Conservation (phyloP, 768 basidiomycete genomes). For the Phaeotremella skinneri region DNA sequence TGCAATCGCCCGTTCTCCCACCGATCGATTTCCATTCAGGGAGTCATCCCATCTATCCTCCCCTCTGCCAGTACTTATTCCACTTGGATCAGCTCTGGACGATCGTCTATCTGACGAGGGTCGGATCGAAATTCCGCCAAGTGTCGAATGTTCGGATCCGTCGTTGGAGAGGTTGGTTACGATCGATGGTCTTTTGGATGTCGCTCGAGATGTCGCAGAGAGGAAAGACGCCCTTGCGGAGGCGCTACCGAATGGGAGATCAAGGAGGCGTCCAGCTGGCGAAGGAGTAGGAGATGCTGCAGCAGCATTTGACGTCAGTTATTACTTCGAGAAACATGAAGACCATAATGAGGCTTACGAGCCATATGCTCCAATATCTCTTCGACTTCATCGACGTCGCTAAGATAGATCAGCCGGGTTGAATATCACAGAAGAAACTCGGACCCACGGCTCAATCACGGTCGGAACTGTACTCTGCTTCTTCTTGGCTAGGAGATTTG, state of each 20-base stretch:
- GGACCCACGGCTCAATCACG: slow-evolving; percentile 38
- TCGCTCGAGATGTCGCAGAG: slow-evolving; percentile 15
- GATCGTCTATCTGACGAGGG: background rate
- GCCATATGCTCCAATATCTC: slow-evolving; percentile 22
- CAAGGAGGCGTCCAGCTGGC: slow-evolving; percentile 6
- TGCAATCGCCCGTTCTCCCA: slow-evolving; percentile 24
- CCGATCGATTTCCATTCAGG: slow-evolving; percentile 1
- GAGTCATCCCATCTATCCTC: background rate
- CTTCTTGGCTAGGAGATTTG: slow-evolving; percentile 14
- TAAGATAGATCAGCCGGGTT: slow-evolving; percentile 3
- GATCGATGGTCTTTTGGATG: slow-evolving; percentile 32
- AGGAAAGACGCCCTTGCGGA: slow-evolving; percentile 25
- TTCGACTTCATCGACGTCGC: slow-evolving; percentile 37
- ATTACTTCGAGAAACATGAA: background rate
- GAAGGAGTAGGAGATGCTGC: slow-evolving; percentile 30
- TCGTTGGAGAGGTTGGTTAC: slow-evolving; percentile 30
- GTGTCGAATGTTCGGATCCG: slow-evolving; percentile 20
- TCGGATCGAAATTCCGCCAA: background rate
- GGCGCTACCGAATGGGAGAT: slow-evolving; percentile 10
- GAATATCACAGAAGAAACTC: slow-evolving; percentile 3
- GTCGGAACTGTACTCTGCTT: slow-evolving; percentile 33
- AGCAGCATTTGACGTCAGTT: too few relatives aligned
- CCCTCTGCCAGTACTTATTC: too few relatives aligned
- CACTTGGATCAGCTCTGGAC: background rate
- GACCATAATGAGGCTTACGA: slow-evolving; percentile 12